Base-by-base conservation (phyloP, 768 basidiomycete species). In the Mycena rosella region DNA sequence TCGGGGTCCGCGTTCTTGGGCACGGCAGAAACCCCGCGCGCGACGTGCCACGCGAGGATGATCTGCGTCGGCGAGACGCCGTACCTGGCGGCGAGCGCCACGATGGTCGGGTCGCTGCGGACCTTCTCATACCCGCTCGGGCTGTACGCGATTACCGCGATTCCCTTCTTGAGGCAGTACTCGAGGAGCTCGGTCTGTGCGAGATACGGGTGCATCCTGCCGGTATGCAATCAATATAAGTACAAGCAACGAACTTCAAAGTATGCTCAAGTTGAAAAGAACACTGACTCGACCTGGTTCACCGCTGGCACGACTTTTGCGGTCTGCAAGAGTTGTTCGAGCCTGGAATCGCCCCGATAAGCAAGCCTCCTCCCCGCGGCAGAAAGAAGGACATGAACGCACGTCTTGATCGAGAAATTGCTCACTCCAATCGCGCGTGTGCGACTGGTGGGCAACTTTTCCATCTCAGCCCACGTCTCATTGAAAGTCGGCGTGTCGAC, bases 331-430 rank as follows among this genome's bases (percentile, higher is more conserved):
- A 86, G 77, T 38, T 81, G 71, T 34, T 83, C 79, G 11, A 84
- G 75, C 14, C 82, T 84, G n/a, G n/a, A n/a, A n/a, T n/a, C n/a
- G n/a, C n/a, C n/a, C n/a, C n/a, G n/a, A n/a, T n/a, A n/a, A n/a
- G n/a, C n/a, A n/a, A n/a, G n/a, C n/a, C n/a, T n/a, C n/a, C n/a
- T n/a, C n/a, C n/a, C n/a, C n/a, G n/a, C n/a, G n/a, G n/a, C n/a
- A n/a, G n/a, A n/a, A n/a, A 18, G 24, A 24, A 10, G 17, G 59
- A 64, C 48, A 24, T 49, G 17, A 54, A 75, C 82, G 18, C 60
- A 87, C 86, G 80, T 88, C 70, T 88, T 86, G 62, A 87, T 77
- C 7, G 86, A 86, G 71, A 89, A 89, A 74, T 89, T 89, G 74
- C 85, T 86, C 51, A 89, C 86, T 0, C 88, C 87, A 66, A 89